Conservation (phyloP, 257 asterid species). For the Rhazya stricta region DNA sequence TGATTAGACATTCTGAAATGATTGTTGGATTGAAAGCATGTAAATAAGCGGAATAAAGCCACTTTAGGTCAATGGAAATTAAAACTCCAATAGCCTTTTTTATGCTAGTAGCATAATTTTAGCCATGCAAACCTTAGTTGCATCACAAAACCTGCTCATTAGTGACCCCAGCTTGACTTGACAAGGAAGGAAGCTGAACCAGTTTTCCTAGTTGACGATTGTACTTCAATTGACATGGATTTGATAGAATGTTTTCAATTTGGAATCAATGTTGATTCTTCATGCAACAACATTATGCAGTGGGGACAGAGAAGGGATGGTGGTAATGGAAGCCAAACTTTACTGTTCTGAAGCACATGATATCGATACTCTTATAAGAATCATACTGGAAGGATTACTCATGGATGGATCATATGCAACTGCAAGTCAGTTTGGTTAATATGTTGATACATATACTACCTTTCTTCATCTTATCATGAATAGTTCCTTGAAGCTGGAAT, state of each 20-base stretch:
- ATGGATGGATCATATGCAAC: slow-evolving; percentile 17
- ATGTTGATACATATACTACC: neutral
- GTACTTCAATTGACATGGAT: slow-evolving; percentile 15
- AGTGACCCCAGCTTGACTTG: slow-evolving; percentile 24
- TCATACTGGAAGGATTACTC: slow-evolving; percentile 13
- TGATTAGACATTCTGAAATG: slow-evolving; percentile 17
- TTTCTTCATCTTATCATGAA: too few species aligned
- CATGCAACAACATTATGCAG: slow-evolving; percentile 2
- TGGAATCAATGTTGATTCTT: slow-evolving; percentile 7
- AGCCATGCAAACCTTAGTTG: slow-evolving; percentile 5
- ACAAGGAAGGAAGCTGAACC: slow-evolving; percentile 26
- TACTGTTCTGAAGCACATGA: slow-evolving; percentile 16
- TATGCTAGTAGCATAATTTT: neutral
- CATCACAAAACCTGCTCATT: slow-evolving; percentile 9
- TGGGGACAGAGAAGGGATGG: slow-evolving; percentile 29
- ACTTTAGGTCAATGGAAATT: slow-evolving; percentile 16
- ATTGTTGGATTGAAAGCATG: slow-evolving; percentile 12
- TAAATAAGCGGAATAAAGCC: slow-evolving; percentile 9
- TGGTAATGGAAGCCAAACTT: slow-evolving; percentile 2
- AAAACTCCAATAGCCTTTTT: neutral
- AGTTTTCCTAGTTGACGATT: slow-evolving; percentile 14
- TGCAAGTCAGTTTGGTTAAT: neutral
- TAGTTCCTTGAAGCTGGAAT: too few species aligned
- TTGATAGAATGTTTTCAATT: slow-evolving; percentile 18
- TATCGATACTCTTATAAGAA: slow-evolving; percentile 2